phyloP scores from a whole-genome alignment of 352 stramenopile species.

The Phytopythium boreale region DNA sequence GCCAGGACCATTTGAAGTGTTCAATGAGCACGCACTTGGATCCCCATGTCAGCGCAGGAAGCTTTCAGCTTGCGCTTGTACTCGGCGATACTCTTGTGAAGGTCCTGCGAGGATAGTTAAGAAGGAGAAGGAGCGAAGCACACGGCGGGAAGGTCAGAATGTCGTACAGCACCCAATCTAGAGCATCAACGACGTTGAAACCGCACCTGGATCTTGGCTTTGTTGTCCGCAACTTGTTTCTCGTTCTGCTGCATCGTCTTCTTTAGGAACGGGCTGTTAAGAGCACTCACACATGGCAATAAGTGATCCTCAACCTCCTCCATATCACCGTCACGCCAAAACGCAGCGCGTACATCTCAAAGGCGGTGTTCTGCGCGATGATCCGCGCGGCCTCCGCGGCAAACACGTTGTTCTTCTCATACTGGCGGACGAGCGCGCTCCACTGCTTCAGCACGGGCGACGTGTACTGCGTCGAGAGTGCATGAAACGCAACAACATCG shows the following conservation, averaged over 20 bases:
- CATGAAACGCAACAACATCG: neutral
- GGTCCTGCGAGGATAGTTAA: conserved; percentile 30
- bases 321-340: neutral
- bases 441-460: conserved; percentile 73
- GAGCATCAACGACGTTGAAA: no score
- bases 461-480: conserved; percentile 46
- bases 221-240: conserved; percentile 78
- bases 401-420: conserved; percentile 82
- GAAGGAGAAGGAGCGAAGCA: neutral
- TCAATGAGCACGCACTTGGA: conserved; percentile 27
- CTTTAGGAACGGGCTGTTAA: conserved; percentile 61
- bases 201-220: conserved; percentile 63
- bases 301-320: neutral
- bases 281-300: conserved; percentile 1
- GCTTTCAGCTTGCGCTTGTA: conserved; percentile 67
- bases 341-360: conserved; percentile 52
- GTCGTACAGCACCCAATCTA: neutral
- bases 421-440: conserved; percentile 58
- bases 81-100: conserved; percentile 66
- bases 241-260: conserved; percentile 80
- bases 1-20: neutral
- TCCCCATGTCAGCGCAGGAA: conserved; percentile 58
- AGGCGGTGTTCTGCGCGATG: conserved; percentile 71
- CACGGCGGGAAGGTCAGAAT: neutral
- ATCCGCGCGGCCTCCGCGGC: conserved; percentile 67